Base-by-base conservation (phyloP, 1,139 yeast genomes). In the Candida albicans region DNA sequence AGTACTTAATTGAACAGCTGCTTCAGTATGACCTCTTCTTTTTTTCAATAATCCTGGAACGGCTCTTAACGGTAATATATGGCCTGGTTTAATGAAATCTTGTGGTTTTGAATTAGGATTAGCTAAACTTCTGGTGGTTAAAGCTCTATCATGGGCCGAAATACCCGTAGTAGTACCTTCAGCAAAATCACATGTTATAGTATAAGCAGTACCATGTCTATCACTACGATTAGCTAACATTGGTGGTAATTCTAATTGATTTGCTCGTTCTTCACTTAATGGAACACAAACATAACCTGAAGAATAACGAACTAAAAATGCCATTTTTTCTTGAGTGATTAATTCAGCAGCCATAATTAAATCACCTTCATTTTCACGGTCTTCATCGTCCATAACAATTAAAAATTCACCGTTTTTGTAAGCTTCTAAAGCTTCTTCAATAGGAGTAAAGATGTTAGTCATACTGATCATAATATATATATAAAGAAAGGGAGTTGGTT, bases 11-110 rank as follows among this genome's bases (percentile, higher is more conserved):
- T 93, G 96, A 10, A 93, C 96, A 28, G 91, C 91, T 8, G 99
- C 98, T 67, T 95, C 99, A 7, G 99, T 95, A 62, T 95, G 99
- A n/a, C 99, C 99, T 51, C 88, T 75, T 72, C 99, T 85, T 42
- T 73, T 70, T 45, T 81, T 73, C 47, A 93, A 82, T 40, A 96
- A 84, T 1, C 96, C 96, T 24, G 87, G 87, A 15, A 78, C 87
- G 3, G 98, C 98, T 56, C 98, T 77, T 58, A 95, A 74, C 3
- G 99, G 99, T 52, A 93, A 80, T 33, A 93, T 68, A 59, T 95
- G 99, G 25, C 99, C 99, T 0, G 99, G 99, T 58, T 86, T 82
- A 58, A 88, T 71, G 59, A 93, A 88, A 51, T 87, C 89, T 0
- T 57, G 69, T 0, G 95, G 75, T 43, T 70, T 72, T 11, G 83